A percentile compares a stretch with the other conserved stretches of the same genome.
phyloP scores from a whole-genome alignment of 2,329 filamentous ascomycete species.

The Scedosporium aurantiacum region DNA sequence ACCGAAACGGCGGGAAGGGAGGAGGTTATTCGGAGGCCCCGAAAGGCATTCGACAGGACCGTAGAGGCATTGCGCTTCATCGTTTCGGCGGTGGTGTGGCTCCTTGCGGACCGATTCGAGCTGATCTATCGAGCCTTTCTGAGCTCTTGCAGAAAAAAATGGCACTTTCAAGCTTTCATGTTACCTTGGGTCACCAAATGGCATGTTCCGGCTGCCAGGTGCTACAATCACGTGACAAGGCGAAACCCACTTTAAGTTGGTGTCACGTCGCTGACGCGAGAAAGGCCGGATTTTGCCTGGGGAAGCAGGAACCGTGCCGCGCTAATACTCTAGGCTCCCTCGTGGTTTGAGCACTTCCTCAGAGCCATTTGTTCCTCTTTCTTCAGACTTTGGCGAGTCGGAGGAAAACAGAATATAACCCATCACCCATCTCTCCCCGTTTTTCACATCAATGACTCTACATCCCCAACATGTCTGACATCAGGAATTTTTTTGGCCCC shows the following conservation, averaged over 20 bases:
- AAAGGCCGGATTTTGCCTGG: neutral
- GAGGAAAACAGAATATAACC: no score
- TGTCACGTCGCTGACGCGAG: neutral
- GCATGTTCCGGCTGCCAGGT: neutral
- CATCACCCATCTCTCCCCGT: no score
- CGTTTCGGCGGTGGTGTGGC: constrained; percentile 13
- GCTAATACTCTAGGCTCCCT: neutral
- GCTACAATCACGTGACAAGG: constrained; percentile 4
- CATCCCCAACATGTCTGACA: constrained; percentile 52
- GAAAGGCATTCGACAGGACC: constrained; percentile 39
- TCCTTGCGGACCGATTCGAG: neutral
- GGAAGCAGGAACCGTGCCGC: neutral
- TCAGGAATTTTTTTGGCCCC: constrained; percentile 79
- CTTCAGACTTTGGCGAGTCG: no score
- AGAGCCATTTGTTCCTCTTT: no score
- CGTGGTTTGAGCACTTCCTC: neutral
- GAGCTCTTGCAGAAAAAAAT: neutral
- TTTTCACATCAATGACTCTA: no score
- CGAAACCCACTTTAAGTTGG: neutral
- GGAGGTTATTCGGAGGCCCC: constrained; percentile 24
- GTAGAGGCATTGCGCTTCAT: constrained; percentile 36
- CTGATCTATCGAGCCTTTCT: neutral
- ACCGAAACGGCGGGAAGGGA: constrained; percentile 22
- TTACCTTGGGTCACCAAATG: neutral
- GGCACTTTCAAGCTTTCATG: neutral